phyloP scores from a whole-genome alignment of 177 flowering plant genomes.

The Vitis hybrid region DNA sequence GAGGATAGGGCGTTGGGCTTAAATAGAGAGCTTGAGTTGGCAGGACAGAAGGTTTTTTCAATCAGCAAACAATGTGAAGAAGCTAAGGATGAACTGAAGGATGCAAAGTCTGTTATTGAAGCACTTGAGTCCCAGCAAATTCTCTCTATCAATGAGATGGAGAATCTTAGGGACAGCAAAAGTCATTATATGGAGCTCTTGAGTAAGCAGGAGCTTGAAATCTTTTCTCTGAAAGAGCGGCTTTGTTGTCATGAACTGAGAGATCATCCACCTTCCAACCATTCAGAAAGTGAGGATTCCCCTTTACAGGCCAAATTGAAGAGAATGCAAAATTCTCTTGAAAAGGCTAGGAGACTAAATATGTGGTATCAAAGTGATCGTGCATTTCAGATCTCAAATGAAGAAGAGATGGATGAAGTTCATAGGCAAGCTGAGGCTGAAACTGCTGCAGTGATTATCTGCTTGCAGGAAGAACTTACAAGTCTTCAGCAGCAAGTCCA shows the following conservation, averaged over 20 bases:
- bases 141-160: slow-evolving; percentile 64
- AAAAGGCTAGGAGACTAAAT: slow-evolving; percentile 72
- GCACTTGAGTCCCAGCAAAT: slow-evolving; percentile 90
- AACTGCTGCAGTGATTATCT: slow-evolving; percentile 94
- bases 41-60: slow-evolving; percentile 31
- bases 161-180: slow-evolving; percentile 49
- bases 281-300: slow-evolving; percentile 34
- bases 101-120: slow-evolving; percentile 68
- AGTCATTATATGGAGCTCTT: slow-evolving; percentile 40
- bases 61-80: slow-evolving; percentile 43
- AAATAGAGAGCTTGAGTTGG: slow-evolving; percentile 48
- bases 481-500: slow-evolving; percentile 71
- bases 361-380: slow-evolving; percentile 62
- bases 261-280: slow-evolving; percentile 26
- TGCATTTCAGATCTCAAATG: slow-evolving; percentile 54
- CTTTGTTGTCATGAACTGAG: slow-evolving; percentile 29
- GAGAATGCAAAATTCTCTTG: slow-evolving; percentile 88
- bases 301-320: slow-evolving; percentile 59
- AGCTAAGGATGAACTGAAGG: slow-evolving; percentile 43
- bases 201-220: slow-evolving; percentile 54
- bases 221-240: slow-evolving; percentile 46
- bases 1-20: slow-evolving; percentile 45
- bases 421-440: slow-evolving; percentile 90
- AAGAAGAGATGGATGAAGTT: slow-evolving; percentile 81
- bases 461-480: slow-evolving; percentile 85